phyloP scores from a whole-genome alignment of 2,329 filamentous ascomycete genomes.

The Aquanectria penicillioides region DNA sequence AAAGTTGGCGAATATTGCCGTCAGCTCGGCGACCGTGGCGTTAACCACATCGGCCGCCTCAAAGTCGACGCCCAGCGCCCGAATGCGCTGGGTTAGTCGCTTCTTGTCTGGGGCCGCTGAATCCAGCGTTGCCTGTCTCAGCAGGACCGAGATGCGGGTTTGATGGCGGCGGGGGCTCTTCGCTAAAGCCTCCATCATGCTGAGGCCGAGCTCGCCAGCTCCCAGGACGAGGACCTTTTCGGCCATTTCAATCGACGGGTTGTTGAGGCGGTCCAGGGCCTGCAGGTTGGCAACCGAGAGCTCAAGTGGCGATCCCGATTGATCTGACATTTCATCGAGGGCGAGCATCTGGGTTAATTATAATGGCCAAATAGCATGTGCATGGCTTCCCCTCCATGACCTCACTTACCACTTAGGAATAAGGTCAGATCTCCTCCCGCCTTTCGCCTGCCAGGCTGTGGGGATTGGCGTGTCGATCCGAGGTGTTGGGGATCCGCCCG shows the following conservation, averaged over 20 bases:
- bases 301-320: conserved; percentile 31
- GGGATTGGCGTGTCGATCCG: conserved; percentile 16
- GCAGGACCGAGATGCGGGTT: conserved; percentile 58
- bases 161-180: conserved; percentile 53
- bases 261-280: conserved; percentile 38
- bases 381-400: conserved; percentile 1
- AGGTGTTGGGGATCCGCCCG: conserved; percentile 28
- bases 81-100: conserved; percentile 46
- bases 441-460: too few relatives aligned
- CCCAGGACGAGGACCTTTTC: conserved; percentile 67
- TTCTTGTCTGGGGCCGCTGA: conserved; percentile 50
- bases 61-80: conserved; percentile 50
- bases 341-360: conserved; percentile 18
- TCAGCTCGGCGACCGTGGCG: conserved; percentile 50
- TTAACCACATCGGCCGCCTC: conserved; percentile 57
- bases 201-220: conserved; percentile 71
- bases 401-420: background rate
- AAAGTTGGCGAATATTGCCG: conserved; percentile 55
- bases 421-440: background rate
- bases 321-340: conserved; percentile 26
- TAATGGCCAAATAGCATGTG: too few relatives aligned
- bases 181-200: conserved; percentile 62
- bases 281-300: conserved; percentile 39
- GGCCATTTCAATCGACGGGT: conserved; percentile 35
- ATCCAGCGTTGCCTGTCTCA: conserved; percentile 60